These are phyloP conservation scores for Ophiocordyceps unilateralis DNA, from an alignment of 2,329 filamentous ascomycete genomes.

Conservation along the genomic window DNA sequence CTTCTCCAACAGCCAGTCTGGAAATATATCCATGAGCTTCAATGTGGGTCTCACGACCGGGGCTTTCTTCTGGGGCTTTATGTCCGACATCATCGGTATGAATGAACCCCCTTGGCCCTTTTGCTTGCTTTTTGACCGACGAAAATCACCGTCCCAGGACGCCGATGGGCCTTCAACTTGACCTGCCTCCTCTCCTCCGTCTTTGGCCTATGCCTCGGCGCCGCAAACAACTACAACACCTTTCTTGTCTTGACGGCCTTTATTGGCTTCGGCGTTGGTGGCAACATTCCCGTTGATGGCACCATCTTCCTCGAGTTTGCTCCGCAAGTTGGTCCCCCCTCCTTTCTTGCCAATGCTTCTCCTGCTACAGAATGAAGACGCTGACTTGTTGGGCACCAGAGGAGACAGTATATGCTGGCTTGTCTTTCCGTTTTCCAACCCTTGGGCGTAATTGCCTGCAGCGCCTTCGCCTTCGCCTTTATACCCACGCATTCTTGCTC, in stretches of 20 bases:
- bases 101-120: background rate
- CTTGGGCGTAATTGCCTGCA: conserved; percentile 33
- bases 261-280: conserved; percentile 32
- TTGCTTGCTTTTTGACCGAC: background rate
- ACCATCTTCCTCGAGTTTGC: conserved; percentile 39
- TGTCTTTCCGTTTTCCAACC: conserved; percentile 37
- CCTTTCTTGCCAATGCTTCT: rapidly evolving
- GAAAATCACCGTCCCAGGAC: conserved; percentile 11
- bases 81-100: conserved; percentile 30
- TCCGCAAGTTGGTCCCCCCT: conserved; percentile 17
- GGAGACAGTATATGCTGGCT: conserved; percentile 32
- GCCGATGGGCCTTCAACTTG: conserved; percentile 39
- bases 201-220: conserved; percentile 34
- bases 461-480: conserved; percentile 33
- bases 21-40: conserved; percentile 36
- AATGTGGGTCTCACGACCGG: conserved; percentile 36
- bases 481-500: conserved; percentile 32
- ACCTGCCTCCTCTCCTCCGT: conserved; percentile 36
- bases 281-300: conserved; percentile 37
- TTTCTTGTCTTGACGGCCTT: conserved; percentile 36
- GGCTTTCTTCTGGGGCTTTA: conserved; percentile 35
- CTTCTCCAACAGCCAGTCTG: conserved; percentile 20
- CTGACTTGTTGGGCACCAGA: conserved; percentile 4
- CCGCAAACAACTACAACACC: conserved; percentile 28
- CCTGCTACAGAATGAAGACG: background rate